Base-by-base conservation (phyloP, 2,329 filamentous ascomycete genomes). In the Lecanicillium sp. region DNA sequence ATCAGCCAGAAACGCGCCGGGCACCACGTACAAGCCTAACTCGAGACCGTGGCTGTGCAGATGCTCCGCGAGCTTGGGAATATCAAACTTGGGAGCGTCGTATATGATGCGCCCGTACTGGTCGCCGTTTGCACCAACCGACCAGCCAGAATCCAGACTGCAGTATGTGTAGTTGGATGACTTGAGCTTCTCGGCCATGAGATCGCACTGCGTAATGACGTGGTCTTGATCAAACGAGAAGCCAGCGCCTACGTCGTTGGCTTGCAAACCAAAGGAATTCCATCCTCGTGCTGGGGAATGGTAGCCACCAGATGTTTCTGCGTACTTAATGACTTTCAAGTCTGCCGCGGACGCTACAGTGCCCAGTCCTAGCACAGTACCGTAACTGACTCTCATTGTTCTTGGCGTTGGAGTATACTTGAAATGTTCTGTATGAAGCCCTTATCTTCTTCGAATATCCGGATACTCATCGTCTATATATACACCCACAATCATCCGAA, bases 131-230 rank as follows among this genome's bases (percentile, higher is more conserved):
- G 22, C 37, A 29, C 45, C 46, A 29, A 45, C 46, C n/a, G 46
- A 48, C 45, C 46, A 48, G 19, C 46, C 46, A 15, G 46, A 47
- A 36, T 49, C 46, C 19, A 49, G 33, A 22, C 46, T 46, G 43
- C 45, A 49, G 36, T 43, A 42, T 5, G 39, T 45, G 36, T 49
- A 47, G 17, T 41, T 41, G 22, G 20, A 37, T 4, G 25, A 30
- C 29, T 8, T 15, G 22, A 39, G 34, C 34, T 33, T 27, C 10
- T n/a, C 19, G 15, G 42, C 44, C 17, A 48, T 29, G 17, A 32
- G 29, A 27, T 48, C 43, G 35, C 46, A 48, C 37, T 47, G 45
- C 17, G 40, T 31, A 17, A 38, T 40, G 37, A 48, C 45, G 30
- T 46, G 46, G 34, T 37, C 41, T 27, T 48, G 43, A 34, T 48